Evolutionary conservation across 352 stramenopile genomes (phyloP).

Genomic region (Elongisporangium undulatum): DNA sequence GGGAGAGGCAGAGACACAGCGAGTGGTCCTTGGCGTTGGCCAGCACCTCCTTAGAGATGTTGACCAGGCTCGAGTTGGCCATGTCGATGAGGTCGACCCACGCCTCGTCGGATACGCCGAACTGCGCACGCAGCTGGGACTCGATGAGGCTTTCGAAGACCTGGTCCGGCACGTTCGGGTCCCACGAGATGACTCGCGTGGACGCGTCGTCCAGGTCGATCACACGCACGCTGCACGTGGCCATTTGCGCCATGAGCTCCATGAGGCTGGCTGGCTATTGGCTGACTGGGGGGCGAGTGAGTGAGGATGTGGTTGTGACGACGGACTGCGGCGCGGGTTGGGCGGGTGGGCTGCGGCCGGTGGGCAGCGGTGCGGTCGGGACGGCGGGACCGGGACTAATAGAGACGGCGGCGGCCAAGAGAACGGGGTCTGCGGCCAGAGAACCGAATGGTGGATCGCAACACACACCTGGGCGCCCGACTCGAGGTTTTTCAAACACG

Average conservation of each 20-base stretch:
- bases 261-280: slow-evolving; percentile 3
- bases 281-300: no score
- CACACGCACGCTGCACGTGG: slow-evolving; percentile 58
- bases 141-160: slow-evolving; percentile 80
- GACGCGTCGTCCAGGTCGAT: slow-evolving; percentile 85
- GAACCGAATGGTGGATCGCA: no score
- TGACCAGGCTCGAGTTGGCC: slow-evolving; percentile 73
- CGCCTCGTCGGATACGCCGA: slow-evolving; percentile 79
- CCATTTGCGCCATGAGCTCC: slow-evolving; percentile 23
- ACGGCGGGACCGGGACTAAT: no score
- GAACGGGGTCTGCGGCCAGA: no score
- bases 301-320: no score
- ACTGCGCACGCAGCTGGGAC: slow-evolving; percentile 63
- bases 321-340: no score
- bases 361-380: no score
- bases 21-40: slow-evolving; percentile 35
- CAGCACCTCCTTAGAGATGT: slow-evolving; percentile 78
- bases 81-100: slow-evolving; percentile 86
- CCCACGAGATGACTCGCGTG: slow-evolving; percentile 69
- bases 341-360: no score
- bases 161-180: slow-evolving; percentile 75
- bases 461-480: no score
- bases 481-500: no score
- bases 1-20: slow-evolving; percentile 77
- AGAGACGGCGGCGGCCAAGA: no score